These are phyloP conservation scores for Colletotrichum navitas DNA, from an alignment of 2,329 filamentous ascomycete species.

Conservation along the genomic window DNA sequence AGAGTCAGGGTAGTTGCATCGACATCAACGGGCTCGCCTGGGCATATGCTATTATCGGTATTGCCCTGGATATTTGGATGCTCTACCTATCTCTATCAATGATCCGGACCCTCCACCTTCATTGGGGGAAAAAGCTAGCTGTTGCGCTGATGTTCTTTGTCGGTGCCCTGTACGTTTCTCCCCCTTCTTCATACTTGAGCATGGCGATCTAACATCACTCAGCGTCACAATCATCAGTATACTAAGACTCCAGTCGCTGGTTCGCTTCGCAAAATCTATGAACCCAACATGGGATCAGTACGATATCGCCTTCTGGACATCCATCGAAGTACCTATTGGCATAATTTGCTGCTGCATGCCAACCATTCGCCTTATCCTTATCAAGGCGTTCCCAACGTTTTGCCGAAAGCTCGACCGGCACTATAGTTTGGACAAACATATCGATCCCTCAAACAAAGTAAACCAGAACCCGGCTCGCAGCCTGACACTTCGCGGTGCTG, in stretches of 20 bases:
- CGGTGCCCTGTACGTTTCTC: conserved; percentile 54
- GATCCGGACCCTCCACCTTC: conserved; percentile 51
- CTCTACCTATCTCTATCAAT: conserved; percentile 56
- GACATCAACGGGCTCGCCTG: conserved; percentile 56
- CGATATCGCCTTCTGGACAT: conserved; percentile 44
- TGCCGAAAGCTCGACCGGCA: conserved; percentile 30
- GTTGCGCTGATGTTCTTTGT: conserved; percentile 59
- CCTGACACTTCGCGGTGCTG: conserved; percentile 2
- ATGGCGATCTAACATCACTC: not conserved
- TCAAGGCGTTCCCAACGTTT: conserved; percentile 27
- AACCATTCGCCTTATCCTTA: conserved; percentile 38
- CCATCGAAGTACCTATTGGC: conserved; percentile 33
- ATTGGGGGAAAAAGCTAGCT: conserved; percentile 58
- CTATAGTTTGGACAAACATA: conserved; percentile 14
- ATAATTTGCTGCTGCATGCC: conserved; percentile 38
- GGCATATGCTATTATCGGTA: conserved; percentile 57
- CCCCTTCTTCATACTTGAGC: not conserved
- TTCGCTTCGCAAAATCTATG: conserved; percentile 45
- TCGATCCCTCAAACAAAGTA: conserved; percentile 10
- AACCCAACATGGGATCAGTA: conserved; percentile 50
- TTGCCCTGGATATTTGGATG: conserved; percentile 58
- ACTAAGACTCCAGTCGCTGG: conserved; percentile 47
- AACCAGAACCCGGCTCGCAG: conserved; percentile 1
- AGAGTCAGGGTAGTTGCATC: conserved; percentile 56
- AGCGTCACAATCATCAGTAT: conserved; percentile 51